A percentile compares a stretch with the other conserved stretches of the same genome.
phyloP scores from a whole-genome alignment of 768 basidiomycete genomes.

The Rhodosporidiobolus odoratus region DNA sequence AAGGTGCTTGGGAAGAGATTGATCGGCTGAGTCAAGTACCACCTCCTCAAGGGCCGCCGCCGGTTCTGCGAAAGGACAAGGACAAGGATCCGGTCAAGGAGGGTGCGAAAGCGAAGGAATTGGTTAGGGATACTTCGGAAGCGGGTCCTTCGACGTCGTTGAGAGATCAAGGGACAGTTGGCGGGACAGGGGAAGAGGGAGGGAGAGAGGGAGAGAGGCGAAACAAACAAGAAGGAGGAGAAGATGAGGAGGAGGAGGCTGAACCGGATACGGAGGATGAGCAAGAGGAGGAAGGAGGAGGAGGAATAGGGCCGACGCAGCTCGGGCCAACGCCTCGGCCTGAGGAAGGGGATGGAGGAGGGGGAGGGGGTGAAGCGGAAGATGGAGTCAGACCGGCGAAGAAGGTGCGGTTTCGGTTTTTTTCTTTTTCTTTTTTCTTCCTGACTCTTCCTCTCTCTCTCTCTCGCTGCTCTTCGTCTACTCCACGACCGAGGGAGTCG shows the following conservation, averaged over 20 bases:
- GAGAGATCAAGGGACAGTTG: not conserved
- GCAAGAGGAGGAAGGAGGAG: slow-evolving; percentile 3
- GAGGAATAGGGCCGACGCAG: not conserved
- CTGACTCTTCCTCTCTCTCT: not conserved
- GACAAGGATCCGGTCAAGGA: not conserved
- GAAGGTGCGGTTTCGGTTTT: not conserved
- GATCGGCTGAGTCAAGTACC: slow-evolving; percentile 23
- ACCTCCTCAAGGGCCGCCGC: not conserved
- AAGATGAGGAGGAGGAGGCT: not conserved
- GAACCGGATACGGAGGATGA: slow-evolving; percentile 13
- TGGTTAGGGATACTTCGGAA: slow-evolving; percentile 14
- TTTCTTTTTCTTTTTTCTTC: not conserved
- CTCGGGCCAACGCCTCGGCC: slow-evolving; percentile 15
- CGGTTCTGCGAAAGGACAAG: not conserved
- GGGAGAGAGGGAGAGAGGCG: not conserved
- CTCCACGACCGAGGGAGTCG: no score
- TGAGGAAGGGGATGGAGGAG: not conserved
- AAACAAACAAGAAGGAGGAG: no score
- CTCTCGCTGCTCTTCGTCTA: not conserved
- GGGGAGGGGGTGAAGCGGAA: not conserved
- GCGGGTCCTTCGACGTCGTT: not conserved
- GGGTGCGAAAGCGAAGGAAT: not conserved
- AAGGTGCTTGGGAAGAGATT: slow-evolving; percentile 15
- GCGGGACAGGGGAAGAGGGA: not conserved
- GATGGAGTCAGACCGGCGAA: not conserved